Conservation (phyloP, 257 asterid genomes). For the Nicotiana tabacum region DNA sequence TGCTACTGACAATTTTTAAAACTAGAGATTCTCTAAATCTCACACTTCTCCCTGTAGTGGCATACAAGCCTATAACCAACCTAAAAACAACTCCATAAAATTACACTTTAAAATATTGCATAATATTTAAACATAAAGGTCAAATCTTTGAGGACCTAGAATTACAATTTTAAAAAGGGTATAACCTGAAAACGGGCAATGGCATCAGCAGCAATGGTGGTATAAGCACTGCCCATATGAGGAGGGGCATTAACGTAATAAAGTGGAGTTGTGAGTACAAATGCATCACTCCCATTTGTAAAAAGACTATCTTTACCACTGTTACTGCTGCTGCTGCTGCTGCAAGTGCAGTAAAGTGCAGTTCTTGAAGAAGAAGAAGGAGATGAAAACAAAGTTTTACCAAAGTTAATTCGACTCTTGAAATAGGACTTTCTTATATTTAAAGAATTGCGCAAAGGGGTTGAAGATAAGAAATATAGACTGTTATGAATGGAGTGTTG, state of each 20-base stretch:
- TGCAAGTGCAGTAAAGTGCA: slow-evolving; percentile 49
- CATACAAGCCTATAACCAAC: background rate
- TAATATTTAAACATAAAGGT: background rate
- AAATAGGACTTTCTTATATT: slow-evolving; percentile 17
- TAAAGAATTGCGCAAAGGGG: slow-evolving; percentile 18
- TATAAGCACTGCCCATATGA: slow-evolving; percentile 97
- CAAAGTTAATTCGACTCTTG: slow-evolving; percentile 23
- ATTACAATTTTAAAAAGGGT: background rate
- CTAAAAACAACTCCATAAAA: background rate
- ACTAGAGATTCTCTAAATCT: background rate
- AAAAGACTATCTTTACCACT: slow-evolving; percentile 32
- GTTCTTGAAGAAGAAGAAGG: slow-evolving; percentile 26
- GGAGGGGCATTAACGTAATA: slow-evolving; percentile 99
- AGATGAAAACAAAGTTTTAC: background rate
- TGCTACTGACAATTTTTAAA: background rate
- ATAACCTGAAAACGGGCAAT: slow-evolving; percentile 92
- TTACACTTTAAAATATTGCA: background rate
- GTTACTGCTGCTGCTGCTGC: slow-evolving; percentile 11
- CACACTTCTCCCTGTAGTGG: background rate
- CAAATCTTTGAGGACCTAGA: background rate
- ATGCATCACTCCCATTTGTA: background rate
- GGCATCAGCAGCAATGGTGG: slow-evolving; percentile 93
- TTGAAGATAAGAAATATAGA: slow-evolving; percentile 36
- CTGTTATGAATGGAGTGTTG: slow-evolving; percentile 54
- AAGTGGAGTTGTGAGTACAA: slow-evolving; percentile 87